These are phyloP conservation scores for Wickerhamiella sorbophila DNA, from an alignment of 805 yeast genomes.

Conservation along the genomic window DNA sequence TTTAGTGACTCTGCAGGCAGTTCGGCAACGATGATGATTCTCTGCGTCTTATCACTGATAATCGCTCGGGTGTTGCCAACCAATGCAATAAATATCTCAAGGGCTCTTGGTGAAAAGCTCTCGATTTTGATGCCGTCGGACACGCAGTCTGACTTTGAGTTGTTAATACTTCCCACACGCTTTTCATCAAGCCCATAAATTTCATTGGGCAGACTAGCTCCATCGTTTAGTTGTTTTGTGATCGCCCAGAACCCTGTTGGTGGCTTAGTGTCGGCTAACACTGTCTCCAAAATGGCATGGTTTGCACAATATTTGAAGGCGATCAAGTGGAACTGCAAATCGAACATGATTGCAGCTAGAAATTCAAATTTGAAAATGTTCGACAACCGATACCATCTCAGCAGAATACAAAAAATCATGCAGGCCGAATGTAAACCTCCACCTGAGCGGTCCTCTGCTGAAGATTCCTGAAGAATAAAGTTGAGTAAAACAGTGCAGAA, in stretches of 20 bases:
- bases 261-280: slow-evolving; percentile 5
- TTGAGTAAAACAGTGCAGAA: slow-evolving; percentile 51
- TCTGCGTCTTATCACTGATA: slow-evolving; percentile 54
- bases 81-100: slow-evolving; percentile 31
- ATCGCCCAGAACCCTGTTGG: slow-evolving; percentile 1
- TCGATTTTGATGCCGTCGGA: slow-evolving; percentile 4
- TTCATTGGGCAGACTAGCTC: background rate
- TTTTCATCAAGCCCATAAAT: background rate
- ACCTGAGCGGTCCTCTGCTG: slow-evolving; percentile 8
- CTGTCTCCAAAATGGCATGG: slow-evolving; percentile 14
- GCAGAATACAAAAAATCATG: slow-evolving; percentile 25
- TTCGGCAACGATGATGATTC: slow-evolving; percentile 49
- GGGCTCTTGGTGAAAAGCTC: slow-evolving; percentile 11
- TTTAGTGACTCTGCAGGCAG: slow-evolving; percentile 47
- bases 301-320: slow-evolving; percentile 25
- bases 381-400: slow-evolving; percentile 65
- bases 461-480: slow-evolving; percentile 30
- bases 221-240: background rate
- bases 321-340: slow-evolving; percentile 40
- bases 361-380: slow-evolving; percentile 73
- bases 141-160: background rate
- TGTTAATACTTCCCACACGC: background rate
- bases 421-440: slow-evolving; percentile 13
- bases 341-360: slow-evolving; percentile 56
- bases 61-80: slow-evolving; percentile 43